Evolutionary conservation across 2,329 filamentous ascomycete genomes (phyloP).

Genomic region (Colletotrichum sojae): DNA sequence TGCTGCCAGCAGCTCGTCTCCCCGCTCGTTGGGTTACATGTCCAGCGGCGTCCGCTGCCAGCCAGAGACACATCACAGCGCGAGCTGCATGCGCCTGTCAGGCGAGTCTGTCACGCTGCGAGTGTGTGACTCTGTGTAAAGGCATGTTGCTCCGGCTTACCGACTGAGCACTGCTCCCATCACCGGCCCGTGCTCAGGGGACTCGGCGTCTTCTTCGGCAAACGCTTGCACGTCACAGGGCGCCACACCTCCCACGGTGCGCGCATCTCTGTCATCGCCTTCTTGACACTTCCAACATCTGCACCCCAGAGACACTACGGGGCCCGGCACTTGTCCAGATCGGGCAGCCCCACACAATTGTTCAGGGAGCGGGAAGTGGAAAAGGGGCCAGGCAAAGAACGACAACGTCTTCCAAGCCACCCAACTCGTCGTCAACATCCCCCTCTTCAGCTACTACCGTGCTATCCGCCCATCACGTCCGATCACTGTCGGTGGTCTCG

Average conservation of each 20-base stretch:
- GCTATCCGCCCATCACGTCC: slow-evolving; percentile 15
- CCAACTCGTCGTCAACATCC: slow-evolving; percentile 21
- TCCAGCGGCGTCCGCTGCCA: not conserved
- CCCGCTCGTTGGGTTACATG: slow-evolving; percentile 2
- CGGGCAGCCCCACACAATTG: slow-evolving; percentile 21
- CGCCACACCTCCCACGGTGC: slow-evolving; percentile 9
- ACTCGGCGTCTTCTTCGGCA: slow-evolving; percentile 8
- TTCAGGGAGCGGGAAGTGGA: slow-evolving; percentile 29
- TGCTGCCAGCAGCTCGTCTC: not conserved
- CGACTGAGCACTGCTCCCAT: slow-evolving; percentile 3
- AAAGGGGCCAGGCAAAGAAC: slow-evolving; percentile 18
- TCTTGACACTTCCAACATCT: slow-evolving; percentile 9
- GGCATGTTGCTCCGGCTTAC: slow-evolving; percentile 11
- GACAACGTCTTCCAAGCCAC: slow-evolving; percentile 30
- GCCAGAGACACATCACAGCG: not conserved
- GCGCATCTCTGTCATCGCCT: slow-evolving; percentile 8
- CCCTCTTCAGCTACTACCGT: not conserved
- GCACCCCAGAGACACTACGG: slow-evolving; percentile 20
- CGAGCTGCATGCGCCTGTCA: not conserved
- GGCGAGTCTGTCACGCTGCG: too few relatives aligned
- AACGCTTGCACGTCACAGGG: slow-evolving; percentile 21
- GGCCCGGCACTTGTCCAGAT: slow-evolving; percentile 24
- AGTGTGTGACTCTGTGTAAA: not conserved
- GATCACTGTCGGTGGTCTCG: not conserved
- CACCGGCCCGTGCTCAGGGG: slow-evolving; percentile 20